A percentile compares a stretch with the other conserved stretches of the same genome.
These are phyloP conservation scores for Clonostachys byssicola DNA, from an alignment of 2,329 filamentous ascomycete species.

Conservation along the genomic window DNA sequence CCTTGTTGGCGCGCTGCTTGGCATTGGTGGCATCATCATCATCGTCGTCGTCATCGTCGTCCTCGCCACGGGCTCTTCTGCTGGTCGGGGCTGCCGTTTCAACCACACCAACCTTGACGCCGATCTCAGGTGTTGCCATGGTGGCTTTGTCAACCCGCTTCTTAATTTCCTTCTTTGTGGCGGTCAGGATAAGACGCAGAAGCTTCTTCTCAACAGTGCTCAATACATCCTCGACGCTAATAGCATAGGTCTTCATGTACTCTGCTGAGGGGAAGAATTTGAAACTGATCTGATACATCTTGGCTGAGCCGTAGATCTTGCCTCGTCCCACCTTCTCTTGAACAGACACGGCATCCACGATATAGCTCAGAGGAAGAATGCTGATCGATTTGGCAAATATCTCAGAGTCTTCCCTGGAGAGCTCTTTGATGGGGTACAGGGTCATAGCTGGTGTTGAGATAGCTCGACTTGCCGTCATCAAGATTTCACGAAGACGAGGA, in stretches of 20 bases:
- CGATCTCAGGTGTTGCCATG: constrained; percentile 73
- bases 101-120: constrained; percentile 45
- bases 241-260: constrained; percentile 82
- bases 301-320: constrained; percentile 62
- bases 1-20: constrained; percentile 72
- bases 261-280: constrained; percentile 82
- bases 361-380: constrained; percentile 75
- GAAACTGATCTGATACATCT: constrained; percentile 78
- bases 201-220: constrained; percentile 77
- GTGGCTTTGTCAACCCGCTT: constrained; percentile 65
- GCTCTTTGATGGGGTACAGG: constrained; percentile 68
- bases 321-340: constrained; percentile 76
- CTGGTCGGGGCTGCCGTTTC: constrained; percentile 38
- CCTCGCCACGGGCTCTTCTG: constrained; percentile 36
- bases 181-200: constrained; percentile 64
- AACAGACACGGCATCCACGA: constrained; percentile 77
- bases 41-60: constrained; percentile 68
- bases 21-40: constrained; percentile 74
- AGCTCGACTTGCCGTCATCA: constrained; percentile 90
- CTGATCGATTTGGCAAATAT: constrained; percentile 91
- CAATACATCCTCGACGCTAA: constrained; percentile 73
- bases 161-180: constrained; percentile 76
- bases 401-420: constrained; percentile 65
- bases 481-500: constrained; percentile 90
- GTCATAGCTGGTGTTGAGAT: constrained; percentile 94